Percentiles rank a stretch among this genome's conserved stretches.
Conservation (phyloP, 2,329 filamentous ascomycete genomes). For the Fusarium annulatum region DNA sequence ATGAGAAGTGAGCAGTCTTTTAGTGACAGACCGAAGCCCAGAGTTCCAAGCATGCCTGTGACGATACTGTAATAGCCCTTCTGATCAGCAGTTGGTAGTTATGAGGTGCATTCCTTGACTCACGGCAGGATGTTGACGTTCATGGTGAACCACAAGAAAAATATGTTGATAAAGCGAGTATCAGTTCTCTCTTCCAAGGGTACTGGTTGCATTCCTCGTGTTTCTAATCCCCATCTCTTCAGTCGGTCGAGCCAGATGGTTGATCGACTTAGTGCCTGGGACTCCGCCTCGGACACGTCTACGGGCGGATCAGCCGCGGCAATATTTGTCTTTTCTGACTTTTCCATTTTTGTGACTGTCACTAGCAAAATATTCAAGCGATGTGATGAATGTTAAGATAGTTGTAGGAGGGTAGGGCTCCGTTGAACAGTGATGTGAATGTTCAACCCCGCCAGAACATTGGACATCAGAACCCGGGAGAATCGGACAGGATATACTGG, state of each 20-base stretch:
- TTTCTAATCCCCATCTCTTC: neutral
- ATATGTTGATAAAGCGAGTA: neutral
- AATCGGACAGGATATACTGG: neutral
- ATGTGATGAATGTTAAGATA: neutral
- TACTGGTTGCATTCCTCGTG: neutral
- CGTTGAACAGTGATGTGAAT: too few relatives aligned
- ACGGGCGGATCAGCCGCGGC: neutral
- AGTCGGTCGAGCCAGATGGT: neutral
- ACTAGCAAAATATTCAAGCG: rapidly evolving
- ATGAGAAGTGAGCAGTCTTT: neutral
- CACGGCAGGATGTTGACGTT: neutral
- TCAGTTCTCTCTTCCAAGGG: neutral
- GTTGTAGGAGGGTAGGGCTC: too few relatives aligned
- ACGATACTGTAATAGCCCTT: neutral
- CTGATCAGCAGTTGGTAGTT: too few relatives aligned
- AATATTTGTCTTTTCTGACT: neutral
- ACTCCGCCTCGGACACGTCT: neutral
- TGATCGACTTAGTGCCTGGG: neutral
- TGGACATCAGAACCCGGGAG: too few relatives aligned
- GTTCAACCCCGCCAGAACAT: too few relatives aligned
- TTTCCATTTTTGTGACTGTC: neutral
- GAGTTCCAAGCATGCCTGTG: neutral
- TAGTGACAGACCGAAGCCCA: neutral
- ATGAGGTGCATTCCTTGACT: neutral
- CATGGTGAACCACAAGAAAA: neutral